A percentile compares a stretch with the other conserved stretches of the same genome.
phyloP scores from a whole-genome alignment of 2,329 filamentous ascomycete genomes.

The Fusarium anthophilum region DNA sequence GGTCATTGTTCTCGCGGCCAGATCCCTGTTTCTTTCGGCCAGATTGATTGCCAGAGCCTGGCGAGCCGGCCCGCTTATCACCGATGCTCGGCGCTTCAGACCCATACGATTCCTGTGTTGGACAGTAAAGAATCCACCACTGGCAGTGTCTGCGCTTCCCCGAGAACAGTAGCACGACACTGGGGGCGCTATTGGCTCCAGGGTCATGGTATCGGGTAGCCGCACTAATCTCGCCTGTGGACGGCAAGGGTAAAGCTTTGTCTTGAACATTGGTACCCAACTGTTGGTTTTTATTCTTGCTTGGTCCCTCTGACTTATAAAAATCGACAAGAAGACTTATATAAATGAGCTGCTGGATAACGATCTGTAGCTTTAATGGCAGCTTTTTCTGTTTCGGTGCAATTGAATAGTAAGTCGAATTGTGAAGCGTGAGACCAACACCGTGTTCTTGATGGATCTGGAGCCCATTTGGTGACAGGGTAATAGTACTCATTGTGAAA shows the following conservation, averaged over 20 bases:
- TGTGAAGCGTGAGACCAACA: accelerated
- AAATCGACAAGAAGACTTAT: accelerated
- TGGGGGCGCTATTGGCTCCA: accelerated
- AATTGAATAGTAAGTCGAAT: background rate
- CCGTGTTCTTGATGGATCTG: background rate
- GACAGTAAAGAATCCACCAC: background rate
- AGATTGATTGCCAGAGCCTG: background rate
- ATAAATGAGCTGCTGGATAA: no score
- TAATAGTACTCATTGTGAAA: background rate
- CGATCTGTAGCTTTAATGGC: accelerated
- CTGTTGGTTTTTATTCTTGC: accelerated
- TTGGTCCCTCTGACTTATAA: accelerated
- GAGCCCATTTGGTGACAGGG: accelerated
- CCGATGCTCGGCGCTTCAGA: background rate
- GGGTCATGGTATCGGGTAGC: accelerated
- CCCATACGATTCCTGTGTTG: accelerated
- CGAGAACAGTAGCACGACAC: accelerated
- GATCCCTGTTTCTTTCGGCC: accelerated
- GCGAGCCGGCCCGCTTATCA: background rate
- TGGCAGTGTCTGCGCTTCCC: accelerated
- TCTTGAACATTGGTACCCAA: background rate
- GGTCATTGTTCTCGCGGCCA: accelerated
- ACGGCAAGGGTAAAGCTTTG: accelerated
- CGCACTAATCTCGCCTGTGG: background rate
- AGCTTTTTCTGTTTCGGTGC: background rate